phyloP scores from a whole-genome alignment of 352 stramenopile genomes.

The Pythium volutum region DNA sequence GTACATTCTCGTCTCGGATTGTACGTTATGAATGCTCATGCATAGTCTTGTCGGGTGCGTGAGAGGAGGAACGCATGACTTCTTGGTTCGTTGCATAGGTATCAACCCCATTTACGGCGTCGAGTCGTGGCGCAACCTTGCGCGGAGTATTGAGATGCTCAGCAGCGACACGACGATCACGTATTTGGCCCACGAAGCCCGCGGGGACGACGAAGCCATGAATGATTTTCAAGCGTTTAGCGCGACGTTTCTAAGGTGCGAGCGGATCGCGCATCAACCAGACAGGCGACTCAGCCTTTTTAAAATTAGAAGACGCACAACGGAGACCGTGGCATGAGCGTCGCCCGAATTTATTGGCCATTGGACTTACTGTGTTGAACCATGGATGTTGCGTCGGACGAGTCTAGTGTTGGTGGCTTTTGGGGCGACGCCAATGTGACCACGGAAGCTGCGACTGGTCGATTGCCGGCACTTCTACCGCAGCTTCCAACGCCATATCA shows the following conservation, averaged over 20 bases:
- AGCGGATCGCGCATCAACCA: conserved; percentile 40
- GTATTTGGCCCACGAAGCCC: conserved; percentile 67
- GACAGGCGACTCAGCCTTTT: conserved; percentile 44
- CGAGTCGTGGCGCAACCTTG: conserved; percentile 76
- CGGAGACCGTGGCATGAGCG: background rate
- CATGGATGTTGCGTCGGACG: background rate
- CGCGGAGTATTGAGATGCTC: conserved; percentile 59
- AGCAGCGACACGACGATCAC: conserved; percentile 50
- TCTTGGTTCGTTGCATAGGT: conserved; percentile 21
- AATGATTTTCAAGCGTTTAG: conserved; percentile 61
- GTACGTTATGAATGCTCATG: conserved; percentile 28
- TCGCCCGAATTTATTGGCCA: background rate
- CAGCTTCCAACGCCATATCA: background rate
- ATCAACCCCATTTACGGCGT: conserved; percentile 85
- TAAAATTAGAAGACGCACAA: conserved; percentile 34
- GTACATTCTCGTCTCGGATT: conserved; percentile 81
- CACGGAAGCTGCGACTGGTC: background rate
- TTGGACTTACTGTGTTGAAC: background rate
- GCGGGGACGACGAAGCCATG: conserved; percentile 73
- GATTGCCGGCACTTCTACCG: background rate
- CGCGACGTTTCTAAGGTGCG: conserved; percentile 29
- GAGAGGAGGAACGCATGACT: background rate
- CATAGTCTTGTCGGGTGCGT: background rate
- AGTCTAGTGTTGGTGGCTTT: conserved; percentile 3
- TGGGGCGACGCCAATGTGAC: conserved; percentile 2